Percentiles rank a stretch among this genome's conserved stretches.
phyloP scores from a whole-genome alignment of 1,284 basidiomycete genomes.

The Peniophora sp. region DNA sequence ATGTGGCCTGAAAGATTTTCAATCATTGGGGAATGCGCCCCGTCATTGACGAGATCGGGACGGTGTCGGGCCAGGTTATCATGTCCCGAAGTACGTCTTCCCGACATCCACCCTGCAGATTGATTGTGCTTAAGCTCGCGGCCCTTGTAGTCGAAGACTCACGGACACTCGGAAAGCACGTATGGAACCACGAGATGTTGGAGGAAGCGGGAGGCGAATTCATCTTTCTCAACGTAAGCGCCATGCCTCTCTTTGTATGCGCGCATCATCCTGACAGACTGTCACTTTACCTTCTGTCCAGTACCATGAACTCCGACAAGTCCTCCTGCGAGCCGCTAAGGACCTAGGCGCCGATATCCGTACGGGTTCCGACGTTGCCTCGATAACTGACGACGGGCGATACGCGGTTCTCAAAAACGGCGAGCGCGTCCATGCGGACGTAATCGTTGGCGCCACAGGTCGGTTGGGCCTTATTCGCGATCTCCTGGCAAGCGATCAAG shows the following conservation, averaged over 20 bases:
- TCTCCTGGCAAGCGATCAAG: constrained; percentile 15
- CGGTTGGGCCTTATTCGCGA: constrained; percentile 26
- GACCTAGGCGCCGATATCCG: constrained; percentile 35
- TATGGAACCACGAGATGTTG: constrained; percentile 47
- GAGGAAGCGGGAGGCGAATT: constrained; percentile 48
- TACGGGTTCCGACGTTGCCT: constrained; percentile 30
- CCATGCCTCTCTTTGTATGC: no score
- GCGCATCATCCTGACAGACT: not conserved
- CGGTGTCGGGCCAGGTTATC: constrained; percentile 24
- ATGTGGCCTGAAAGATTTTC: constrained; percentile 22
- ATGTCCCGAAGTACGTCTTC: constrained; percentile 9
- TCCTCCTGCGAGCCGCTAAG: constrained; percentile 36
- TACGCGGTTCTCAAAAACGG: constrained; percentile 35
- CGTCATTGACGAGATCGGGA: constrained; percentile 25
- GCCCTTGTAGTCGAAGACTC: constrained; percentile 34
- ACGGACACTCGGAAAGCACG: constrained; percentile 39
- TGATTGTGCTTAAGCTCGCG: no score
- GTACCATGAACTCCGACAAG: constrained; percentile 30
- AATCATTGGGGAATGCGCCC: constrained; percentile 46
- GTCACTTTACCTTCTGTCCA: constrained; percentile 12
- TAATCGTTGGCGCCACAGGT: constrained; percentile 65
- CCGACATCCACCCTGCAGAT: no score
- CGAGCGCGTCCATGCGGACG: constrained; percentile 38
- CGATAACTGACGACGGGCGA: constrained; percentile 25
- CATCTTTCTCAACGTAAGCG: constrained; percentile 39